Evolutionary conservation across 1,139 yeast species (phyloP).

Genomic region (Nadsonia commutata): DNA sequence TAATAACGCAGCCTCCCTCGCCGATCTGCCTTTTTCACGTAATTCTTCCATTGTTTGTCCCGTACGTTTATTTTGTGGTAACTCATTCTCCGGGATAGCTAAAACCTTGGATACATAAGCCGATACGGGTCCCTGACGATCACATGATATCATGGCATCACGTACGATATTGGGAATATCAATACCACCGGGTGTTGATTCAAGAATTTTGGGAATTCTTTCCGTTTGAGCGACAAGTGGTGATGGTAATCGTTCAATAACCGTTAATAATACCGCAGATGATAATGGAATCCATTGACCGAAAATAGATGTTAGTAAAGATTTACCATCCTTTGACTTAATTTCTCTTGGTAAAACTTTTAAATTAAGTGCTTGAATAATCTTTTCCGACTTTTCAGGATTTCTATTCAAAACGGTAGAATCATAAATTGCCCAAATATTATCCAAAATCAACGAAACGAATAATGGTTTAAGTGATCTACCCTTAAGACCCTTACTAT

Average conservation of each 20-base stretch:
- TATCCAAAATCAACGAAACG: conserved; percentile 76
- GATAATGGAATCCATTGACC: conserved; percentile 94
- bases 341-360: conserved; percentile 64
- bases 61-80: conserved; percentile 40
- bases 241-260: conserved; percentile 73
- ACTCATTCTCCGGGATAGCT: conserved; percentile 66
- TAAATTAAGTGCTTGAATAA: conserved; percentile 53
- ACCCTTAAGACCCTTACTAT: conserved; percentile 26
- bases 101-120: conserved; percentile 86
- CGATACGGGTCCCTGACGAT: conserved; percentile 43
- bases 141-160: conserved; percentile 51
- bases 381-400: conserved; percentile 58
- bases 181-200: conserved; percentile 37
- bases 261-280: conserved; percentile 68
- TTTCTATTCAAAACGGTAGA: conserved; percentile 52
- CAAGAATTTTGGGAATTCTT: conserved; percentile 55
- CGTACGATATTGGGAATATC: conserved; percentile 36
- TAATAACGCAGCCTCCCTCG: conserved; percentile 34
- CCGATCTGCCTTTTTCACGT: conserved; percentile 49
- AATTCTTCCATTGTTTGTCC: conserved; percentile 35
- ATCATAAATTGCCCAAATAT: conserved; percentile 84
- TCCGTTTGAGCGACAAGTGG: conserved; percentile 62
- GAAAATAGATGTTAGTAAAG: conserved; percentile 52
- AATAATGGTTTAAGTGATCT: conserved; percentile 59
- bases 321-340: conserved; percentile 61